Percentiles rank a stretch among this genome's conserved stretches.
Conservation (phyloP, 345 rosid genomes). For the Brassica napus region DNA sequence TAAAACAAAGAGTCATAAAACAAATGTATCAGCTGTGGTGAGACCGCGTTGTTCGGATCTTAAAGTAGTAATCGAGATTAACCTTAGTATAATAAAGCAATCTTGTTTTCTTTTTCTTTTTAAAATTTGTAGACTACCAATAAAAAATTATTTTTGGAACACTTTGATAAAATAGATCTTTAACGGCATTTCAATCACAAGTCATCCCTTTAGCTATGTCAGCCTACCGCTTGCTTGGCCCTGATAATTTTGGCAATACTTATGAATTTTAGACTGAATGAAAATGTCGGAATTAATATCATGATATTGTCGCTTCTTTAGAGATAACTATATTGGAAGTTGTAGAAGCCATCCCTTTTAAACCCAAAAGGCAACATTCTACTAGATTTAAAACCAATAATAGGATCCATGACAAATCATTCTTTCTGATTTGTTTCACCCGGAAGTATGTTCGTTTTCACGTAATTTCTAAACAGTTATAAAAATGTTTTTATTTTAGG, state of each 20-base stretch:
- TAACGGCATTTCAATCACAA: slow-evolving; percentile 21
- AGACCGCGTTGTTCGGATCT: slow-evolving; percentile 37
- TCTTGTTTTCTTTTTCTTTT: not conserved
- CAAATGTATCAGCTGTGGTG: not conserved
- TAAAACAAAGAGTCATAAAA: not conserved
- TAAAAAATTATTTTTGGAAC: slow-evolving; percentile 17
- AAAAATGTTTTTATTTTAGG: not conserved
- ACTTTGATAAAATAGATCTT: slow-evolving; percentile 6
- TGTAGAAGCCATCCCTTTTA: not conserved
- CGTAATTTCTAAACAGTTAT: not conserved
- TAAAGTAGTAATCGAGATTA: slow-evolving; percentile 18
- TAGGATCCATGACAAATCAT: not conserved
- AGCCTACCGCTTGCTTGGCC: slow-evolving; percentile 18
- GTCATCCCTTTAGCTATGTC: slow-evolving; percentile 18
- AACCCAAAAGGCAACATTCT: not conserved
- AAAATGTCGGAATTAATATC: not conserved
- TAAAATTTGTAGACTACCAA: not conserved
- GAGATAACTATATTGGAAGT: not conserved
- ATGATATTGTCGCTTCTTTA: not conserved
- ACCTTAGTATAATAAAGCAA: slow-evolving; percentile 6
- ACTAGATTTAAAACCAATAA: not conserved
- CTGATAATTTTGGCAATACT: slow-evolving; percentile 24
- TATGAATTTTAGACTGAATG: not conserved
- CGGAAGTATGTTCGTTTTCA: not conserved
- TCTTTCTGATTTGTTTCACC: not conserved